phyloP scores from a whole-genome alignment of 2,329 filamentous ascomycete species.

The Arthrobotrys musiformis region DNA sequence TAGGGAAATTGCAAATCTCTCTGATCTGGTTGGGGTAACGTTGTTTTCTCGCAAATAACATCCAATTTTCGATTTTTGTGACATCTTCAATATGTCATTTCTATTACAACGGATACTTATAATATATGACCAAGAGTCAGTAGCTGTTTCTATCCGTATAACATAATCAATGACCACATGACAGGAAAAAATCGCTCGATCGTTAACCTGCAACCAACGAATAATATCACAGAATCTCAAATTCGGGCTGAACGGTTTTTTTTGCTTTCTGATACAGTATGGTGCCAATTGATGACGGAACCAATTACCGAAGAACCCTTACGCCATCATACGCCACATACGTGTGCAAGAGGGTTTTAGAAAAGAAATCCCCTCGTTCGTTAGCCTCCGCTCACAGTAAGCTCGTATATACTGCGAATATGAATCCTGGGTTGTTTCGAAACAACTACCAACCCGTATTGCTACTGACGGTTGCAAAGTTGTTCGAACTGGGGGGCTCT shows the following conservation, averaged over 20 bases:
- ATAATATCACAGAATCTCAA: neutral
- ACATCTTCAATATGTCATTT: constrained; percentile 2
- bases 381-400: constrained; percentile 15
- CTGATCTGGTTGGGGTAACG: constrained; percentile 15
- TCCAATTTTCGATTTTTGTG: neutral
- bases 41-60: neutral
- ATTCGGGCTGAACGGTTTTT: constrained; percentile 8
- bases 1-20: constrained; percentile 10
- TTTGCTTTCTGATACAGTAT: too few relatives aligned
- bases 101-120: too few relatives aligned
- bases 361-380: neutral
- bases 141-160: too few relatives aligned
- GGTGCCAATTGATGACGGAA: constrained; percentile 38
- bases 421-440: constrained; percentile 37
- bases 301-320: constrained; percentile 41
- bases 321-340: constrained; percentile 19
- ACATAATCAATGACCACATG: neutral
- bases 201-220: neutral
- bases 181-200: neutral
- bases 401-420: constrained; percentile 39
- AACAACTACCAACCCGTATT: constrained; percentile 16
- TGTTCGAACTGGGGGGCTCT: neutral
- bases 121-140: too few relatives aligned
- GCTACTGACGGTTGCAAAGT: neutral
- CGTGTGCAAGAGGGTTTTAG: constrained; percentile 6